Conservation (phyloP, 441 rosid genomes). For the Adansonia grandidieri region DNA sequence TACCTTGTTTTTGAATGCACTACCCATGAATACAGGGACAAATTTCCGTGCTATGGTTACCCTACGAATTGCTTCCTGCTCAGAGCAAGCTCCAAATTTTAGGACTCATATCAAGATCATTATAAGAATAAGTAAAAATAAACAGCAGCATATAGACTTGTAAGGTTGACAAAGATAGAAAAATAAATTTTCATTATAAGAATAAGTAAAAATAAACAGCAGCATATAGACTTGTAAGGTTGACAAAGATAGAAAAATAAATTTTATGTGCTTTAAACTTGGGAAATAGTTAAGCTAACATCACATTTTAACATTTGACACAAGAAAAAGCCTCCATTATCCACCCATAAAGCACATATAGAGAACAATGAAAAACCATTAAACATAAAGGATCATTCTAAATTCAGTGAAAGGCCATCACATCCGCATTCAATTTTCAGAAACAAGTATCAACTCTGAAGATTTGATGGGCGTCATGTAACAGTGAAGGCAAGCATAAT, state of each 20-base stretch:
- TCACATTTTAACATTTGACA: not conserved
- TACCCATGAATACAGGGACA: constrained; percentile 98
- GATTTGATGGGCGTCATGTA: not conserved
- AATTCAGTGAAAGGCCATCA: not conserved
- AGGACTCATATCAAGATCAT: constrained; percentile 8
- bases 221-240: constrained; percentile 7
- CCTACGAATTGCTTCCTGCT: constrained; percentile 91
- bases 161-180: not conserved
- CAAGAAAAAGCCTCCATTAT: not conserved
- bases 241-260: not conserved
- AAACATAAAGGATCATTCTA: not conserved
- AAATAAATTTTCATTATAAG: not conserved
- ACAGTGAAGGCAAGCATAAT: not conserved
- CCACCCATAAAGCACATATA: not conserved
- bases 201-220: constrained; percentile 7
- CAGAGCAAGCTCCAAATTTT: constrained; percentile 25
- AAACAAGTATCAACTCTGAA: not conserved
- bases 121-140: not conserved
- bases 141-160: not conserved
- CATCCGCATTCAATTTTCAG: not conserved
- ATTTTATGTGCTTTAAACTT: not conserved
- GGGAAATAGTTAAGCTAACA: not conserved
- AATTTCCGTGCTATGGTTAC: constrained; percentile 86
- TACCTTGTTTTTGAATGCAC: constrained; percentile 99
- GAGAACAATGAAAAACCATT: constrained; percentile 8